phyloP scores from a whole-genome alignment of 2,329 filamentous ascomycete species.

The Apiospora sp. region DNA sequence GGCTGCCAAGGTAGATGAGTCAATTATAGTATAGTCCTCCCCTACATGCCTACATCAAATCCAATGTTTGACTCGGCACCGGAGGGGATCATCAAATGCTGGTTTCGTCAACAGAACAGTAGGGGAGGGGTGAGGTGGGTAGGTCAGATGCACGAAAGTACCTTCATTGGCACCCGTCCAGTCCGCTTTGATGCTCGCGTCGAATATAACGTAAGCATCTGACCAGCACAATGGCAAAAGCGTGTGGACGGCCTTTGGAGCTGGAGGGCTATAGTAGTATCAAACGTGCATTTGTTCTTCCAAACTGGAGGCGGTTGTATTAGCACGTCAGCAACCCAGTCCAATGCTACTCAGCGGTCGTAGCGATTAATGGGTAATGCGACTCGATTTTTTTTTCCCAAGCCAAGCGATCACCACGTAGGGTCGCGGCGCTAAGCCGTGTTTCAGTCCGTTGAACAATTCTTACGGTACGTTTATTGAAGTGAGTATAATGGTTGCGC shows the following conservation, averaged over 20 bases:
- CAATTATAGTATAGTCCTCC: slow-evolving; percentile 6
- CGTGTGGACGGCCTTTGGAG: not conserved
- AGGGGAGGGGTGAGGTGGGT: not conserved
- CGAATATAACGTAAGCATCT: slow-evolving; percentile 12
- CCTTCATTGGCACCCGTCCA: not conserved
- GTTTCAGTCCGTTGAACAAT: slow-evolving; percentile 9
- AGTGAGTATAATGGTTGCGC: no score
- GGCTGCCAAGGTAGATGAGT: not conserved
- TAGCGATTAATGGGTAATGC: slow-evolving; percentile 11
- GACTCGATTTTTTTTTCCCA: slow-evolving; percentile 4
- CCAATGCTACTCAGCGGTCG: not conserved
- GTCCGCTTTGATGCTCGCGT: not conserved
- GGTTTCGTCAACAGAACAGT: not conserved
- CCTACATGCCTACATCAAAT: not conserved
- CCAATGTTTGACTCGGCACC: slow-evolving; percentile 5
- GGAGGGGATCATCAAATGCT: not conserved
- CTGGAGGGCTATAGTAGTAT: slow-evolving; percentile 12
- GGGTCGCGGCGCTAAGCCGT: not conserved
- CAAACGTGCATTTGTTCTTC: not conserved
- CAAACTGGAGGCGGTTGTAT: slow-evolving; percentile 1
- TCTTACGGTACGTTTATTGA: not conserved
- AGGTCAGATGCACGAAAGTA: not conserved
- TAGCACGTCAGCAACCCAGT: slow-evolving; percentile 3
- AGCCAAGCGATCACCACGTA: not conserved
- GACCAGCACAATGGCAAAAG: not conserved